Evolutionary conservation across 306 rosid genomes (phyloP), one percentile per base, ranked within the genome.

Genomic region (Casuarina glauca): DNA sequence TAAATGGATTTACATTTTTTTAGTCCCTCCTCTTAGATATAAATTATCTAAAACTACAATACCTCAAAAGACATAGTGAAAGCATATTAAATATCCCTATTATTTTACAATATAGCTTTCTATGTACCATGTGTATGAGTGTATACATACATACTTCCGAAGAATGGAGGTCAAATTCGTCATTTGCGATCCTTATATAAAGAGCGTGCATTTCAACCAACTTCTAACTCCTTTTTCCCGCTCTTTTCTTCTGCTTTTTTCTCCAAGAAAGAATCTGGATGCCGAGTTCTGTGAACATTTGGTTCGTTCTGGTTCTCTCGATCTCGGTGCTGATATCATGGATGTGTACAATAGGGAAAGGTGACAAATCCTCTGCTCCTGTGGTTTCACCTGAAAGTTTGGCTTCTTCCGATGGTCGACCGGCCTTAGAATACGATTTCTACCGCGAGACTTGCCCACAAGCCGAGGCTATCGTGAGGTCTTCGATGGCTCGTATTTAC

Each of bases 361-460:
- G 81, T 5, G 46, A 60, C 19, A 36, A 61, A 16, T n/a, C 80
- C 70, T 57, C 69, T 58, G 58, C 83, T 63, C 20, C 52, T 12
- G 36, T 20, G 8, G 36, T 36, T 9, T 51, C 74, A 2, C 41
- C 71, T 38, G 72, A 72, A 3, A 68, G 42, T 38, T 72, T 80
- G 5, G 82, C 87, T 0, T 36, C 84, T 3, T 76, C 70, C 20
- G 12, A 81, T 20, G 82, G 63, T 8, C 84, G 64, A 2, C 79
- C 85, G 38, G 84, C 80, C 49, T 84, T 91, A 6, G 81, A 75
- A 1, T 91, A 92, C 41, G 92, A 92, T 60, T 92, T 87, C 80
- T 95, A 92, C 32, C 61, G 84, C 2, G 20, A 81, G 0, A 60
- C 90, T 8, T 95, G 97, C 53, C 93, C 98, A 13, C 78, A 86